Evolutionary conservation across 495 filamentous ascomycete genomes (phyloP).

Genomic region (Penicillium cataractarum): DNA sequence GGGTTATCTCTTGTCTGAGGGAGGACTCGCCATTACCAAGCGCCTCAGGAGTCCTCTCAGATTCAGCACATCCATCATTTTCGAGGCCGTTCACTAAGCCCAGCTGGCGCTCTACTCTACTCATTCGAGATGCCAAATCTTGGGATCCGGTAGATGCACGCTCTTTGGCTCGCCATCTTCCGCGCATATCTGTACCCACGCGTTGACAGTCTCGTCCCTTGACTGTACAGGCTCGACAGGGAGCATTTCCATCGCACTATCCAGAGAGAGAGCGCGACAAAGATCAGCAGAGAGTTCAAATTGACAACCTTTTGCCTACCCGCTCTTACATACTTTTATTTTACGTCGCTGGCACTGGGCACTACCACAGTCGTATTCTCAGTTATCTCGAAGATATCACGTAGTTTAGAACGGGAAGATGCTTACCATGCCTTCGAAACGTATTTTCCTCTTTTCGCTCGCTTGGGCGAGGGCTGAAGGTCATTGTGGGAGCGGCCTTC

Average conservation of each 20-base stretch:
- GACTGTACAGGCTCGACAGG: slow-evolving; percentile 25
- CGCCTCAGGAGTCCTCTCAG: not conserved
- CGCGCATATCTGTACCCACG: slow-evolving; percentile 30
- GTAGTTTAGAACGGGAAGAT: not conserved
- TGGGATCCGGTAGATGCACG: not conserved
- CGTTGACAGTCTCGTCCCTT: slow-evolving; percentile 19
- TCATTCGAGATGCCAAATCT: slow-evolving; percentile 14
- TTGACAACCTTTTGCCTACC: not conserved
- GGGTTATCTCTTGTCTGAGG: not conserved
- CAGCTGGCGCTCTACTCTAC: slow-evolving; percentile 17
- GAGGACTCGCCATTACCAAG: too few relatives aligned
- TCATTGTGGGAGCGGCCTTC: not conserved
- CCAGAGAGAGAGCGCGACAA: not conserved
- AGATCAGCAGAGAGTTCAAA: not conserved
- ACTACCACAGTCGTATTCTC: not conserved
- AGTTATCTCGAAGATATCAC: not conserved
- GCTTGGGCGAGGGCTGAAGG: slow-evolving; percentile 10
- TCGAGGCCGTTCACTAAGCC: slow-evolving; percentile 5
- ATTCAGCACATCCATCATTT: not conserved
- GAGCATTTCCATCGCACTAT: slow-evolving; percentile 32
- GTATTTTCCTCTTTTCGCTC: slow-evolving; percentile 29
- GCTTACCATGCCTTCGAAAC: slow-evolving; percentile 33
- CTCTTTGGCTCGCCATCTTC: slow-evolving; percentile 14
- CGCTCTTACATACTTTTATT: slow-evolving; percentile 23
- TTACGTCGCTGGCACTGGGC: slow-evolving; percentile 29